A percentile compares a stretch with the other conserved stretches of the same genome.
These are phyloP conservation scores for Colletotrichum australisinense DNA, from an alignment of 2,329 filamentous ascomycete genomes.

Conservation along the genomic window DNA sequence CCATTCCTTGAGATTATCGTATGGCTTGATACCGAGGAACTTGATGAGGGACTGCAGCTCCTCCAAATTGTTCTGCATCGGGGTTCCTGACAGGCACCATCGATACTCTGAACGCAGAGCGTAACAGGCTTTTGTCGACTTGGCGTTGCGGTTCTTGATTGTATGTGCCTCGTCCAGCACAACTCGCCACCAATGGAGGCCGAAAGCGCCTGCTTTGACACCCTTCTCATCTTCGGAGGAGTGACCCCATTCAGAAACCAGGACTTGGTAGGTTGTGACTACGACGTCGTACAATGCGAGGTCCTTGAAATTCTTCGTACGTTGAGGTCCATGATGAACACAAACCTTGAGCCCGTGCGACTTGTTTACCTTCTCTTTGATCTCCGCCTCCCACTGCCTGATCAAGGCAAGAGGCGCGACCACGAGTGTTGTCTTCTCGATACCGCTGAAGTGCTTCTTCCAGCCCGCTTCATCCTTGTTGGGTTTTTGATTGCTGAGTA, in stretches of 20 bases:
- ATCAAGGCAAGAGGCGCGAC: conserved; percentile 94
- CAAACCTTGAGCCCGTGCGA: conserved; percentile 81
- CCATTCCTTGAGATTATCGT: conserved; percentile 87
- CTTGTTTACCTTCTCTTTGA: conserved; percentile 81
- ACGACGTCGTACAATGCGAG: conserved; percentile 92
- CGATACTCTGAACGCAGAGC: conserved; percentile 87
- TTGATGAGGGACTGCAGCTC: conserved; percentile 94
- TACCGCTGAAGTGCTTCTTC: conserved; percentile 75
- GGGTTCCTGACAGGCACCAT: conserved; percentile 96
- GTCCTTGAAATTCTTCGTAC: conserved; percentile 82
- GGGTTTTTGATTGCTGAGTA: conserved; percentile 84
- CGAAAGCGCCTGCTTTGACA: conserved; percentile 85
- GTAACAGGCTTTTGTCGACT: conserved; percentile 92
- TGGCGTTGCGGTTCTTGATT: conserved; percentile 98
- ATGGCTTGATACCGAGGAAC: conserved; percentile 92
- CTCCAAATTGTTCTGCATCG: conserved; percentile 98
- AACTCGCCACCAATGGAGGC: conserved; percentile 92
- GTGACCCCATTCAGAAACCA: conserved; percentile 88
- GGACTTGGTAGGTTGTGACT: conserved; percentile 95
- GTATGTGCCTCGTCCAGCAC: conserved; percentile 97
- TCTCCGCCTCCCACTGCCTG: conserved; percentile 96
- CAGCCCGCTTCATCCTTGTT: conserved; percentile 67
- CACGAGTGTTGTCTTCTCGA: conserved; percentile 86
- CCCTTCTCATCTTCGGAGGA: conserved; percentile 71
- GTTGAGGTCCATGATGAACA: conserved; percentile 89